Evolutionary conservation across 768 basidiomycete species (phyloP), one percentile per base, ranked within the genome.

Genomic region (Kwoniella sp.): DNA sequence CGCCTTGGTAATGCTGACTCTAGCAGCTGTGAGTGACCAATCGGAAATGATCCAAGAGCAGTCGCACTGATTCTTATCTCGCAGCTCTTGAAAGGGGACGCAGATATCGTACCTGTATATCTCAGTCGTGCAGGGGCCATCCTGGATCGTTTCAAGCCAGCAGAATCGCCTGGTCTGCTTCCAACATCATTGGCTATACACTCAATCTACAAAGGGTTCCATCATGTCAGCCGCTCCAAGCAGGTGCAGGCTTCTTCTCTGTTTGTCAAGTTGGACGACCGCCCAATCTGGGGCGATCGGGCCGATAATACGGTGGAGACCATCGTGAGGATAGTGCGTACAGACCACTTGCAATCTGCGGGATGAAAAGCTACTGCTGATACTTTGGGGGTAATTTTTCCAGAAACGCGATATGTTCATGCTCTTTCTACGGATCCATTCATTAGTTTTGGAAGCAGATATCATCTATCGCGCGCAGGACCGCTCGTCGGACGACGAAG

Each of bases 331-430:
- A 48, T 48, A 5, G 47, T 48, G 47, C 19, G 47, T 48, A 19
- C 5, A 48, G 24, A n/a, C 8, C n/a, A 10, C 12, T 10, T 10
- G 12, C 40, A n/a, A 44, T n/a, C n/a, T n/a, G n/a, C n/a, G n/a
- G n/a, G n/a, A n/a, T n/a, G n/a, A n/a, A n/a, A n/a, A n/a, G n/a
- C n/a, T n/a, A n/a, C n/a, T n/a, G n/a, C n/a, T n/a, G n/a, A n/a
- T n/a, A n/a, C n/a, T n/a, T 33, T 33, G 33, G 5, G 33, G 33
- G 5, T 33, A n/a, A n/a, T 13, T 33, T 13, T 48, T n/a, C 24
- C 47, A 48, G 47, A 48, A 48, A 25, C 47, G 47, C n/a, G 47
- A 48, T 8, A 48, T 48, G 47, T 48, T 48, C 24, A n/a, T 48
- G 47, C 47, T 48, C 7, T 25, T 48, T 17, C 24, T 48, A 48